Percentiles rank a stretch among this genome's conserved stretches.
Evolutionary conservation across 129 eudicot genomes (phyloP).

Genomic region (Tagetes erecta): DNA sequence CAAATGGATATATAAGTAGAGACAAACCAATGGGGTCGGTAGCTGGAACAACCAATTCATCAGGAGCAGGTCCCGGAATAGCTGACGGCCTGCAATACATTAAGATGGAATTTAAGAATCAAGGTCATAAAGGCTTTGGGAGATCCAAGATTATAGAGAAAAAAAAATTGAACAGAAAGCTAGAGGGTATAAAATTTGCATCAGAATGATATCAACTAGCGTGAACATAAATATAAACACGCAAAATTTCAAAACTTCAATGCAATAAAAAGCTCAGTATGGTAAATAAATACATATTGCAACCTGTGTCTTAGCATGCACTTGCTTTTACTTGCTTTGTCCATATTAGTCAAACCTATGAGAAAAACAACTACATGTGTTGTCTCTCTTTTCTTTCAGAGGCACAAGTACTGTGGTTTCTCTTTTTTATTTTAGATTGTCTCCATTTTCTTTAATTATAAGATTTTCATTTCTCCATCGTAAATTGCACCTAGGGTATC

Average conservation of each 20-base stretch:
- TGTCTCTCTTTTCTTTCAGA: background rate
- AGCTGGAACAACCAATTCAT: slow-evolving; percentile 82
- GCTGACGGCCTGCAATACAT: slow-evolving; percentile 73
- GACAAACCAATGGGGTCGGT: slow-evolving; percentile 85
- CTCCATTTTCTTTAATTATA: background rate
- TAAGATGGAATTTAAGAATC: slow-evolving; percentile 18
- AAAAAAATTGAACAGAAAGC: no score
- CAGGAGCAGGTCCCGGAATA: slow-evolving; percentile 98
- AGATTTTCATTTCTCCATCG: background rate
- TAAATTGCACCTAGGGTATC: background rate
- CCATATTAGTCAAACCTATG: background rate
- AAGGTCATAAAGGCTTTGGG: slow-evolving; percentile 5
- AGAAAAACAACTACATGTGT: background rate
- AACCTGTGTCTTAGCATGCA: background rate
- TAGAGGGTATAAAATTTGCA: slow-evolving; percentile 2
- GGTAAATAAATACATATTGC: background rate
- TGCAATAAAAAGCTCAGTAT: background rate
- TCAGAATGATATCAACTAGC: slow-evolving; percentile 1
- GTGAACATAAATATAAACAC: background rate
- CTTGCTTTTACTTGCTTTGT: background rate
- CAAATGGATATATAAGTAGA: background rate
- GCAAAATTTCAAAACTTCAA: background rate
- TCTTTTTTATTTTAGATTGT: background rate
- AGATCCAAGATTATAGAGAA: no score
- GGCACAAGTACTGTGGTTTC: background rate